Base-by-base conservation (phyloP, 2,329 filamentous ascomycete species). In the Fonsecaea pedrosoi region DNA sequence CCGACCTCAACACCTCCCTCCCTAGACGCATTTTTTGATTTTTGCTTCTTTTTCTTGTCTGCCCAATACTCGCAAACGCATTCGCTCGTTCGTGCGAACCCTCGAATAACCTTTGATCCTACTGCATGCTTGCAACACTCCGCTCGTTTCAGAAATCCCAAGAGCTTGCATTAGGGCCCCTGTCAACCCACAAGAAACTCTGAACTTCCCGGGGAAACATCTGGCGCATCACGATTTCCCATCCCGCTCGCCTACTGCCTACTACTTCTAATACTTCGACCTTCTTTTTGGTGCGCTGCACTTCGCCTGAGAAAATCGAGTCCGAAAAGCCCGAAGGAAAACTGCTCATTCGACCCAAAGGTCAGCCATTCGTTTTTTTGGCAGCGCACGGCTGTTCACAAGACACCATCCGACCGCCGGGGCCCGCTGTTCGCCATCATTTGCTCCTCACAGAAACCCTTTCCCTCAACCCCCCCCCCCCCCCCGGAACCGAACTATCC, bases 141-240 rank as follows among this genome's bases (percentile, higher is more conserved):
- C 32, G 59, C 59, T 38, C 48, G 59, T 61, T 61, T 61, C 59
- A 61, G 59, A 61, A 50, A 15, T 53, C 32, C 32, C 15, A 61
- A 61, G 59, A 53, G 59, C 37, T 61, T 61, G 59, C 59, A 61
- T 61, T 61, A 61, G 59, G 40, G 32, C 42, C 45, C 48, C 54
- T 45, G 25, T 25, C 59, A 34, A 30, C 37, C n/a, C 3, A 30
- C 45, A 54, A 25, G 25, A 25, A 25, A 25, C 25, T 25, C 25
- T 25, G 21, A 35, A 35, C 40, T 60, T 15, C 58, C n/a, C 37
- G 37, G 58, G 35, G 40, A 45, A 60, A 53, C 58, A 25, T 60
- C 42, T 38, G 13, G 35, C 9, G 35, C 30, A n/a, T 18, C 45
- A 45, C 56, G 18, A 42, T 40, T 35, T 32, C 25, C 25, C 25